Conservation (phyloP, 768 basidiomycete species). For the Lactarius sanguifluus region DNA sequence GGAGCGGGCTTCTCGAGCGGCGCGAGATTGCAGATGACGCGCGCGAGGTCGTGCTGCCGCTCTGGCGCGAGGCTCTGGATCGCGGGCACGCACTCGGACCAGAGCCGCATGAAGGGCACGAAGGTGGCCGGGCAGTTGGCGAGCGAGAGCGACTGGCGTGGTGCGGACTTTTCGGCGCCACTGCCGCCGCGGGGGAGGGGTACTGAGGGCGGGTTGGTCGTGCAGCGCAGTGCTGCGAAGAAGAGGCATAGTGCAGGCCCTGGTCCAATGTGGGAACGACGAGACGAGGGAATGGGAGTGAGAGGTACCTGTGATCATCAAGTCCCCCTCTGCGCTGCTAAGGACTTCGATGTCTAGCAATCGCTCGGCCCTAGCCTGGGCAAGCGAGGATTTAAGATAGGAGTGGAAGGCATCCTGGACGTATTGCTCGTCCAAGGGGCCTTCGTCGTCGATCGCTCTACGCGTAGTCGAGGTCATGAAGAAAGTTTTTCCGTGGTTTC, state of each 20-base stretch:
- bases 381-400: slow-evolving; percentile 75
- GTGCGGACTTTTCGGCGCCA: slow-evolving; percentile 40
- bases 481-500: not conserved
- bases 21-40: slow-evolving; percentile 66
- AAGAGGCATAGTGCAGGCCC: slow-evolving; percentile 79
- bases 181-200: slow-evolving; percentile 57
- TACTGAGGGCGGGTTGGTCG: slow-evolving; percentile 75
- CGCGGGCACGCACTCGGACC: slow-evolving; percentile 61
- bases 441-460: slow-evolving; percentile 32
- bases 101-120: slow-evolving; percentile 66
- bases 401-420: slow-evolving; percentile 80
- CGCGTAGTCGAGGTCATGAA: slow-evolving; percentile 11
- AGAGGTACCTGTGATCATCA: slow-evolving; percentile 80
- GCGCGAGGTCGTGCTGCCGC: slow-evolving; percentile 78
- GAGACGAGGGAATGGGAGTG: not conserved
- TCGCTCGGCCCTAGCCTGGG: slow-evolving; percentile 70
- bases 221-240: slow-evolving; percentile 77
- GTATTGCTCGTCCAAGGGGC: slow-evolving; percentile 57
- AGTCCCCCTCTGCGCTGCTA: slow-evolving; percentile 74
- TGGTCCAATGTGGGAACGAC: not conserved
- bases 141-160: slow-evolving; percentile 59
- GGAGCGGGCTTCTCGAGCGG: slow-evolving; percentile 44
- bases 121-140: slow-evolving; percentile 72
- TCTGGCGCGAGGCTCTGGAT: slow-evolving; percentile 66
- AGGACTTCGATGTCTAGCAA: slow-evolving; percentile 72